These are phyloP conservation scores for Eremothecium sinecaudum DNA, from an alignment of 1,139 yeast genomes.

Conservation along the genomic window DNA sequence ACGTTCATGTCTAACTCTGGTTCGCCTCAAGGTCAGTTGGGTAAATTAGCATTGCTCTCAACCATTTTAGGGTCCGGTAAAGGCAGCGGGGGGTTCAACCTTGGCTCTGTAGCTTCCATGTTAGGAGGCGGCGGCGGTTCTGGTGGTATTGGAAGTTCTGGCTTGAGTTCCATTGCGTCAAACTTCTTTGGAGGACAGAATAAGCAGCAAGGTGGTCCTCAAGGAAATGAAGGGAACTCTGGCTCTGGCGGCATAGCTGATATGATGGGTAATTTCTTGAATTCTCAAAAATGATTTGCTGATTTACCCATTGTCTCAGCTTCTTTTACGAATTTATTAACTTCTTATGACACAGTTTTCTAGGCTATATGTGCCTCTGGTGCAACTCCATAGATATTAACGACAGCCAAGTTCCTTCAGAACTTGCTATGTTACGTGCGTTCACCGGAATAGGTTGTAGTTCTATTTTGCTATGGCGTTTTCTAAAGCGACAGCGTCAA, in stretches of 20 bases:
- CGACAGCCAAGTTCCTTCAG: no score
- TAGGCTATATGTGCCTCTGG: no score
- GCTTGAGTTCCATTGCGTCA: constrained; percentile 21
- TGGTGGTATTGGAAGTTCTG: constrained; percentile 15
- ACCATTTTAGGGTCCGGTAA: constrained; percentile 18
- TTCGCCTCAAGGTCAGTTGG: constrained; percentile 23
- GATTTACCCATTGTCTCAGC: no score
- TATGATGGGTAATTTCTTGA: background rate
- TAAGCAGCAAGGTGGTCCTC: background rate
- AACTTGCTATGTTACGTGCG: no score
- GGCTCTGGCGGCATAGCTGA: background rate
- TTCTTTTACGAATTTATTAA: no score
- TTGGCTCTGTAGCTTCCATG: constrained; percentile 21
- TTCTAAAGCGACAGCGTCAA: no score
- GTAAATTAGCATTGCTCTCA: constrained; percentile 25
- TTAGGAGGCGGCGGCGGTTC: constrained; percentile 13
- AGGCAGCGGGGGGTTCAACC: constrained; percentile 13
- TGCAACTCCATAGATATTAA: no score
- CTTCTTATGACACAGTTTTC: no score
- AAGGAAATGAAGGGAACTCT: background rate
- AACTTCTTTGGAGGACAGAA: constrained; percentile 14
- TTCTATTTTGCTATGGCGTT: no score
- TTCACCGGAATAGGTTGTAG: no score
- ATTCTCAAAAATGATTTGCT: no score
- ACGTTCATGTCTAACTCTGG: constrained; percentile 19